Percentiles rank a stretch among this genome's conserved stretches.
phyloP scores from a whole-genome alignment of 129 eudicot species.

The Lactuca sativa region DNA sequence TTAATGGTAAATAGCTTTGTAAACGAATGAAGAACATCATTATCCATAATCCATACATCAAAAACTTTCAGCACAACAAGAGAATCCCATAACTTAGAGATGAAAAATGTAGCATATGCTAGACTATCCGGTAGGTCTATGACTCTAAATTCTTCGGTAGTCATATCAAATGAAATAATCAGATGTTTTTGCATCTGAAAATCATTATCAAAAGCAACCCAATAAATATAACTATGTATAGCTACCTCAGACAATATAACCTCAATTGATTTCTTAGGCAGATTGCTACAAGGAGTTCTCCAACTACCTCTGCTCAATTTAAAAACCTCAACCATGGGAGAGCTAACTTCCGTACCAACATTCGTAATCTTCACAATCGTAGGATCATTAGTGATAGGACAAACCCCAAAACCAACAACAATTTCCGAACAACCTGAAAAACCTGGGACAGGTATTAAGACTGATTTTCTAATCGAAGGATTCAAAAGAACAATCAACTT shows the following conservation, averaged over 20 bases:
- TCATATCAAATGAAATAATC: not conserved
- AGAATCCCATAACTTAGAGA: not conserved
- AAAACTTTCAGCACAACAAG: not conserved
- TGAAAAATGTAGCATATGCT: not conserved
- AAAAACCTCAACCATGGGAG: not conserved
- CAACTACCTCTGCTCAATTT: not conserved
- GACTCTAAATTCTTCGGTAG: not conserved
- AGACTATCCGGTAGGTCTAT: not conserved
- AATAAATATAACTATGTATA: not conserved
- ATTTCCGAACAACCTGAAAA: not conserved
- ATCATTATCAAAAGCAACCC: not conserved
- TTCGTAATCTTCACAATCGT: constrained; percentile 11
- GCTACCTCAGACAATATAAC: not conserved
- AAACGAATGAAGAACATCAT: not conserved
- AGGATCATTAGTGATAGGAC: not conserved
- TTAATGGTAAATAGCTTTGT: not conserved
- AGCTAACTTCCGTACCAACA: not conserved
- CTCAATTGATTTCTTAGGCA: not conserved
- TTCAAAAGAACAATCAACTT: not conserved
- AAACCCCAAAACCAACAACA: constrained; percentile 27
- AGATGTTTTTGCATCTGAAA: no score
- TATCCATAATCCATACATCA: not conserved
- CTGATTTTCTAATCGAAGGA: not conserved
- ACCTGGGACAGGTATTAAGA: not conserved
- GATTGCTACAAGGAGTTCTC: not conserved